Base-by-base conservation (phyloP, 257 asterid genomes). In the Nicotiana undulata region DNA sequence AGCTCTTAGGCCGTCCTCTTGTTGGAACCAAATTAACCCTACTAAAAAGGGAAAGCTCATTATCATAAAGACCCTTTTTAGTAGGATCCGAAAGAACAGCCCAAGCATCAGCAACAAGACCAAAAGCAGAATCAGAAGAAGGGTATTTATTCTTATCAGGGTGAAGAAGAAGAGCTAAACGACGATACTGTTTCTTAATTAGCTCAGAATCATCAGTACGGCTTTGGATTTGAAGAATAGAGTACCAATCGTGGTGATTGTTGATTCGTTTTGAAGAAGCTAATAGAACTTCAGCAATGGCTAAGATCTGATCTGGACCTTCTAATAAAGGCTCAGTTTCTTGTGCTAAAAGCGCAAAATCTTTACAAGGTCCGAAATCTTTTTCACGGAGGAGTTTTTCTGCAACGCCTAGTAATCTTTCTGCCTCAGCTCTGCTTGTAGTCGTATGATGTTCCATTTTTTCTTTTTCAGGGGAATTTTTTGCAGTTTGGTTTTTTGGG, bases 401-500 rank as follows among this genome's bases (percentile, higher is more conserved):
- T 70, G 98, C 93, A 85, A 95, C 86, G 49, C 97, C 98, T 2
- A 93, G 74, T 58, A 95, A 87, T 17, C 98, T 92, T 65, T 95
- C 98, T 34, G 98, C 98, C 83, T 95, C 98, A n/a, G 95, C 93
- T 74, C 98, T 87, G 88, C 92, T 91, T 37, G 98, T 91, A 65
- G 92, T 92, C 52, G 95, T 87, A 85, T 91, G 94, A 34, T 90
- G 93, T 81, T 94, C 97, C 97, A 93, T 93, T 80, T 77, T 77
- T 12, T 24, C 28, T 61, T 60, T 10, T 6, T 4, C 10, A 37
- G 3, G 17, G 2, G 8, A 11, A 13, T 37, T 80, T n/a, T 3
- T 46, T 11, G 20, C 20, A 10, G 1, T 81, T n/a, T 44, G 22
- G 5, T n/a, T 67, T 77, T 55, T 31, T 11, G 7, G 76, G 4